These are phyloP conservation scores for Gynandropsis gynandra DNA, from an alignment of 345 rosid genomes.

Conservation along the genomic window DNA sequence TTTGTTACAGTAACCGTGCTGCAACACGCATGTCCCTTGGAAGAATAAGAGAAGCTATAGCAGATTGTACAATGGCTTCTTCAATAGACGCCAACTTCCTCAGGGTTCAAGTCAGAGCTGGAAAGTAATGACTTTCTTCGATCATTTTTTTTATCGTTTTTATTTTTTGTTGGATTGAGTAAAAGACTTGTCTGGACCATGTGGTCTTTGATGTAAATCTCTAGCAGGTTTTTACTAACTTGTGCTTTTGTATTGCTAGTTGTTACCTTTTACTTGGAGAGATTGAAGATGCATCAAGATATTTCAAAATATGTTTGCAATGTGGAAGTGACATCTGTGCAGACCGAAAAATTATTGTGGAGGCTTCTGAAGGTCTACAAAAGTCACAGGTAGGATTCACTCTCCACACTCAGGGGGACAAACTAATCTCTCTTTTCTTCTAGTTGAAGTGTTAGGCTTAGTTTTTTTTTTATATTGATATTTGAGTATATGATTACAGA, in stretches of 20 bases:
- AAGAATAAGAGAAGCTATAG: conserved; percentile 80
- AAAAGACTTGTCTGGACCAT: neutral
- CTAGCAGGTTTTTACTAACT: too few species aligned
- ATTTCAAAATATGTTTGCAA: conserved; percentile 74
- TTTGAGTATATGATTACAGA: conserved; percentile 13
- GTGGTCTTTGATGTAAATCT: conserved; percentile 10
- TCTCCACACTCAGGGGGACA: too few species aligned
- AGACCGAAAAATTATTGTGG: conserved; percentile 70
- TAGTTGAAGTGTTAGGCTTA: conserved; percentile 2
- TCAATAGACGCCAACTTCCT: conserved; percentile 76
- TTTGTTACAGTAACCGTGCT: conserved; percentile 96
- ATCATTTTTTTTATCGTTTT: conserved; percentile 38
- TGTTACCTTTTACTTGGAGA: conserved; percentile 94
- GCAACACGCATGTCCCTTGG: conserved; percentile 84
- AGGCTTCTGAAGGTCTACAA: conserved; percentile 90
- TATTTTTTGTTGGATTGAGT: conserved; percentile 2
- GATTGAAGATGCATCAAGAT: conserved; percentile 63
- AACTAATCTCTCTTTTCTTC: conserved; percentile 10
- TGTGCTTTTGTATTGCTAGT: too few species aligned
- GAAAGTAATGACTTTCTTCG: conserved; percentile 49
- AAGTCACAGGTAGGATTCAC: conserved; percentile 79
- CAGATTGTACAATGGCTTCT: conserved; percentile 76
- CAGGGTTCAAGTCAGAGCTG: conserved; percentile 85
- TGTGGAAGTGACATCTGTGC: conserved; percentile 66
- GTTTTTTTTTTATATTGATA: neutral